Percentiles rank a stretch among this genome's conserved stretches.
phyloP scores from a whole-genome alignment of 805 yeast species.

The Spathaspora passalidarum region DNA sequence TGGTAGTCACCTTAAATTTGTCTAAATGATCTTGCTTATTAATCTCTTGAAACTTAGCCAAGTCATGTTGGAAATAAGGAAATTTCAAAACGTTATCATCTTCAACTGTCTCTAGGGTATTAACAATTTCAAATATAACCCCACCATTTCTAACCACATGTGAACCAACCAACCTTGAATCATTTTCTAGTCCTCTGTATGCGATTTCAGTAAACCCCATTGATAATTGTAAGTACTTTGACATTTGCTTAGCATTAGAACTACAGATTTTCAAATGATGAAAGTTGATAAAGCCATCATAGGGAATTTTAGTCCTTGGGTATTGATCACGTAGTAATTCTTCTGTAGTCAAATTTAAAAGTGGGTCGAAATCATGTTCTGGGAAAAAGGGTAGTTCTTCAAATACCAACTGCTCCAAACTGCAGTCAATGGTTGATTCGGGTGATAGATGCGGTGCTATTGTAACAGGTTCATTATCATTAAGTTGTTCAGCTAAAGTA shows the following conservation, averaged over 20 bases:
- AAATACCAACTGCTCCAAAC: not conserved
- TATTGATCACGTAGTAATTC: constrained; percentile 21
- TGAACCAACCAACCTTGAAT: constrained; percentile 49
- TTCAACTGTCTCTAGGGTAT: constrained; percentile 30
- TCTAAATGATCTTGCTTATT: constrained; percentile 15
- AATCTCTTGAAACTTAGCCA: constrained; percentile 16
- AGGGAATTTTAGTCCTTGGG: constrained; percentile 13
- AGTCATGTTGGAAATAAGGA: constrained; percentile 13
- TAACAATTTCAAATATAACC: constrained; percentile 47
- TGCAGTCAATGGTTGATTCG: not conserved
- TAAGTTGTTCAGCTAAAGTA: not conserved
- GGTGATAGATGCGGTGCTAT: not conserved
- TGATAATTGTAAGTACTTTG: constrained; percentile 49
- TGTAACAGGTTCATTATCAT: not conserved
- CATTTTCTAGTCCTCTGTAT: constrained; percentile 66
- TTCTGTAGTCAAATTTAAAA: constrained; percentile 10
- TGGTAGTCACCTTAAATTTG: constrained; percentile 9
- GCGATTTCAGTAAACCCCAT: constrained; percentile 69
- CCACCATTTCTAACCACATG: constrained; percentile 61
- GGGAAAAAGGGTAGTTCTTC: constrained; percentile 20
- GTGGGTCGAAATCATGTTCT: constrained; percentile 13
- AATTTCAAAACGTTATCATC: constrained; percentile 12
- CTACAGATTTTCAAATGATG: constrained; percentile 70
- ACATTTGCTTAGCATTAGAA: constrained; percentile 66
- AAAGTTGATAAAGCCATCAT: constrained; percentile 45